A percentile compares a stretch with the other conserved stretches of the same genome.
phyloP scores from a whole-genome alignment of 2,329 filamentous ascomycete genomes.

The Sarocladium oryzae region DNA sequence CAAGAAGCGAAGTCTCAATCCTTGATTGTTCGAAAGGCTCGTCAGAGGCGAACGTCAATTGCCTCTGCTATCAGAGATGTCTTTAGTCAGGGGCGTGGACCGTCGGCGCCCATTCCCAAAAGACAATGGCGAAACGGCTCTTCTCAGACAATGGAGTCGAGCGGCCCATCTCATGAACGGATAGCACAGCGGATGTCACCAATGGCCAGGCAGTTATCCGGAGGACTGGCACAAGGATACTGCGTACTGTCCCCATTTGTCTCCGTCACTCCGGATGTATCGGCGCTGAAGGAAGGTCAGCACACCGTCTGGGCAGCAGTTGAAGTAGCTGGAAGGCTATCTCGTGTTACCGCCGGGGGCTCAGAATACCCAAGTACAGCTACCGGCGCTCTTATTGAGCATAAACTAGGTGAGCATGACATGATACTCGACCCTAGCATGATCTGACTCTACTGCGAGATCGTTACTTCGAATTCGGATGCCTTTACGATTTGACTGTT shows the following conservation, averaged over 20 bases:
- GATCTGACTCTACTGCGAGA: constrained; percentile 19
- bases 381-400: constrained; percentile 10
- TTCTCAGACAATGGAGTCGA: too few relatives aligned
- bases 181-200: too few relatives aligned
- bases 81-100: background rate
- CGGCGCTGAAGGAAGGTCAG: constrained; percentile 11
- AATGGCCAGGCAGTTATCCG: too few relatives aligned
- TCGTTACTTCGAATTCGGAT: constrained; percentile 34
- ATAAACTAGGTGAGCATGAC: constrained; percentile 10
- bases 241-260: constrained; percentile 14
- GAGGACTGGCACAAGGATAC: background rate
- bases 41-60: background rate
- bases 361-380: background rate
- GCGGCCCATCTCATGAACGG: too few relatives aligned
- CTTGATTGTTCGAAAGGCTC: background rate
- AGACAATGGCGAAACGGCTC: background rate
- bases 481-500: constrained; percentile 41
- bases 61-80: background rate
- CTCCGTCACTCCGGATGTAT: constrained; percentile 11
- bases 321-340: constrained; percentile 15
- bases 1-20: background rate
- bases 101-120: background rate
- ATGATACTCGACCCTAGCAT: background rate
- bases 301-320: constrained; percentile 14
- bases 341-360: constrained; percentile 2